Evolutionary conservation across 129 eudicot genomes (phyloP).

Genomic region (Pulicaria dysenterica): DNA sequence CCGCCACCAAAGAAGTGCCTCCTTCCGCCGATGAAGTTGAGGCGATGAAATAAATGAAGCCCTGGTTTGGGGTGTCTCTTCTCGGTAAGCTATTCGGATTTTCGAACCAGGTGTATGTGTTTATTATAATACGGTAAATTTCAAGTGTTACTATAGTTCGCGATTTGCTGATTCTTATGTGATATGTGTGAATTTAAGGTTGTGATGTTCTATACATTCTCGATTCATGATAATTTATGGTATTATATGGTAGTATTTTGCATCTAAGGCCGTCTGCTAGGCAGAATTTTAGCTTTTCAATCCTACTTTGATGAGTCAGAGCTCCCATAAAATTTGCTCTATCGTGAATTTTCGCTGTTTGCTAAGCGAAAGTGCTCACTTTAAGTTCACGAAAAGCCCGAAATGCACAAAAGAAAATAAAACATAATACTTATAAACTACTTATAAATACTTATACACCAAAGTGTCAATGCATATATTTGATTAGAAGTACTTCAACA

Average conservation of each 20-base stretch:
- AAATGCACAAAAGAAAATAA: too few species aligned
- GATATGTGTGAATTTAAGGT: slow-evolving; percentile 25
- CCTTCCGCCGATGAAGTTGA: slow-evolving; percentile 43
- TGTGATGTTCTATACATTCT: background rate
- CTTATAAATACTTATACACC: too few species aligned
- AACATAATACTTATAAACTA: too few species aligned
- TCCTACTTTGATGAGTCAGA: background rate
- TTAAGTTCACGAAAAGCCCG: too few species aligned
- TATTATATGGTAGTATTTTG: background rate
- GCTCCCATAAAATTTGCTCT: background rate
- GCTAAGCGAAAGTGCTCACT: too few species aligned
- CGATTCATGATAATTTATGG: slow-evolving; percentile 1
- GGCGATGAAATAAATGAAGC: slow-evolving; percentile 33
- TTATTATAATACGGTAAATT: background rate
- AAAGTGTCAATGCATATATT: too few species aligned
- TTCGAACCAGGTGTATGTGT: slow-evolving; percentile 24
- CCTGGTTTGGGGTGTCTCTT: background rate
- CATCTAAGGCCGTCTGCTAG: background rate
- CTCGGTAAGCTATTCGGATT: slow-evolving; percentile 9
- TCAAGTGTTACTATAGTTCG: slow-evolving; percentile 19
- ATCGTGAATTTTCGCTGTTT: background rate
- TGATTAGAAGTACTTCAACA: too few species aligned
- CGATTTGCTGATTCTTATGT: slow-evolving; percentile 8
- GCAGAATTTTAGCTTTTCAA: background rate
- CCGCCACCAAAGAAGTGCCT: slow-evolving; percentile 31